A percentile compares a stretch with the other conserved stretches of the same genome.
phyloP scores from a whole-genome alignment of 2,329 filamentous ascomycete species.

The Fusarium sp. region DNA sequence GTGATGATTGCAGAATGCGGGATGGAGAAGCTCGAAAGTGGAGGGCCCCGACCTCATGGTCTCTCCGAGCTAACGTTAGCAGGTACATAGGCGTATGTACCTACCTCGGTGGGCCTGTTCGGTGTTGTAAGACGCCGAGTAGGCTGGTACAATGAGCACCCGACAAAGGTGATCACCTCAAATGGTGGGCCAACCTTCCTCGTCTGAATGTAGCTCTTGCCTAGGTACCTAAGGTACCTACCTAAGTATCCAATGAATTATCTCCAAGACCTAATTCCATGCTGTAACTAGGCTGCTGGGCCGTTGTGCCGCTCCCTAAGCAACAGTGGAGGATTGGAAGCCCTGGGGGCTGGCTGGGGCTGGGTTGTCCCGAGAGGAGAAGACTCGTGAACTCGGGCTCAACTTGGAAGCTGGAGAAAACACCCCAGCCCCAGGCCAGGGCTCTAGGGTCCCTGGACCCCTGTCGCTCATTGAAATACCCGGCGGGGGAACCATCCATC shows the following conservation, averaged over 20 bases:
- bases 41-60: conserved; percentile 29
- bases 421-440: conserved; percentile 1
- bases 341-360: conserved; percentile 6
- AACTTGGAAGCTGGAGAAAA: conserved; percentile 33
- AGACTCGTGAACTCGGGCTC: conserved; percentile 24
- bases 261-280: conserved; percentile 4
- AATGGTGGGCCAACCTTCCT: conserved; percentile 15
- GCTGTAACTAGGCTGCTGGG: conserved; percentile 25
- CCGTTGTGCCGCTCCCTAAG: conserved; percentile 15
- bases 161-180: neutral
- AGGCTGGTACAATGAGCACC: neutral
- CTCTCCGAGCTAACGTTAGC: neutral
- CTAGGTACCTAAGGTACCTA: neutral
- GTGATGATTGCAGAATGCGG: conserved; percentile 45
- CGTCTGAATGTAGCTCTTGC: neutral
- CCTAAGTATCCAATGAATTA: neutral
- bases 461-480: conserved; percentile 34
- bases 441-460: conserved; percentile 26
- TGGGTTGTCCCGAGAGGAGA: conserved; percentile 12
- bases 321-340: conserved; percentile 18
- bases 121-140: conserved; percentile 8
- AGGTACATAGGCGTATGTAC: conserved; percentile 7
- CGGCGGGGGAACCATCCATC: conserved; percentile 6
- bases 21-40: conserved; percentile 46
- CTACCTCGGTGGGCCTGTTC: conserved; percentile 20